Evolutionary conservation across 225 moss, liverwort and hornwort genomes (phyloP).

Genomic region (Anthoceros angustus): DNA sequence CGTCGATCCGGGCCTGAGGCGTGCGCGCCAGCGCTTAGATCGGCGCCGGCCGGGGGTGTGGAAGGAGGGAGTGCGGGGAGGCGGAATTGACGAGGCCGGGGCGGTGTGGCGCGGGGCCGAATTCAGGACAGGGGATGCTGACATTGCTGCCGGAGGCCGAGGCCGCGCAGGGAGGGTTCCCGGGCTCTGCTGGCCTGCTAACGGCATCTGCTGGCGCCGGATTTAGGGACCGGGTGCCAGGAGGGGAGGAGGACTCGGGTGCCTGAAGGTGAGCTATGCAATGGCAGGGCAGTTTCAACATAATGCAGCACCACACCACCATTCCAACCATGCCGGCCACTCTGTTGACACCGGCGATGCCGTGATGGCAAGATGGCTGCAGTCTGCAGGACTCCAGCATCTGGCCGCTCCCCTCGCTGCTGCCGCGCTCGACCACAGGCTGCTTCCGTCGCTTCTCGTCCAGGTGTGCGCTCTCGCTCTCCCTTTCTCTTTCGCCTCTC

Average conservation of each 20-base stretch:
- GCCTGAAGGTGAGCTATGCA: slow-evolving; percentile 16
- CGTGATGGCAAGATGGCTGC: slow-evolving; percentile 99
- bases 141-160: too few species aligned
- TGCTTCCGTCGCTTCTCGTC: slow-evolving; percentile 93
- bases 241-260: not conserved
- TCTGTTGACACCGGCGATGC: slow-evolving; percentile 72
- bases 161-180: too few species aligned
- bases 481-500: not conserved
- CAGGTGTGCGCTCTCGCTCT: slow-evolving; percentile 64
- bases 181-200: too few species aligned
- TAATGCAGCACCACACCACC: slow-evolving; percentile 13
- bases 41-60: too few species aligned
- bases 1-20: too few species aligned
- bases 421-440: slow-evolving; percentile 91
- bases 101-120: too few species aligned
- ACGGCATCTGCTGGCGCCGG: too few species aligned
- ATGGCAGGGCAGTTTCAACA: slow-evolving; percentile 43
- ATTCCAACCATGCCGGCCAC: slow-evolving; percentile 30
- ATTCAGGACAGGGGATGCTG: too few species aligned
- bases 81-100: too few species aligned
- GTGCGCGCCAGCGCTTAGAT: too few species aligned
- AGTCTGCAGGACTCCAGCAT: slow-evolving; percentile 95
- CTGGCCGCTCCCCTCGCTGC: slow-evolving; percentile 92
- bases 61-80: too few species aligned
- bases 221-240: not conserved